A percentile compares a stretch with the other conserved stretches of the same genome.
These are phyloP conservation scores for Puccinia coronata DNA, from an alignment of 1,284 basidiomycete genomes.

Conservation along the genomic window DNA sequence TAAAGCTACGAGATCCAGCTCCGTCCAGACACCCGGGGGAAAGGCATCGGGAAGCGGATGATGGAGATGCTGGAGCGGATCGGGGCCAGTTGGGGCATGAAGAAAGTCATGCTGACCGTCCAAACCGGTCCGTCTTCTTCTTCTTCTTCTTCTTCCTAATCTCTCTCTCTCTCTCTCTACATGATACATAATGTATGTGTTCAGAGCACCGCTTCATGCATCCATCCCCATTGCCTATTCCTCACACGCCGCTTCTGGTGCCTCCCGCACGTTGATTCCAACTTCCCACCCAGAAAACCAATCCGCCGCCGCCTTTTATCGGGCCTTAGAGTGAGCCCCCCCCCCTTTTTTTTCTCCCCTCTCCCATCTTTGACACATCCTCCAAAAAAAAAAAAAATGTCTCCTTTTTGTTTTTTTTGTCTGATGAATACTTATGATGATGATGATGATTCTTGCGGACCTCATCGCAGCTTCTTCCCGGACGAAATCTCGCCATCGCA, in stretches of 20 bases:
- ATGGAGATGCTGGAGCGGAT: slow-evolving; percentile 64
- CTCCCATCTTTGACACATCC: neutral
- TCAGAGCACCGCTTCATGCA: too few species aligned
- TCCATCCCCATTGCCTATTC: too few species aligned
- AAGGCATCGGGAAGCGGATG: slow-evolving; percentile 66
- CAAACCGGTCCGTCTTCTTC: slow-evolving; percentile 65
- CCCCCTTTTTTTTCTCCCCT: neutral
- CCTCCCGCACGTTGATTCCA: too few species aligned
- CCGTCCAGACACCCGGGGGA: slow-evolving; percentile 60
- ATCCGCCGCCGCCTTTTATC: neutral
- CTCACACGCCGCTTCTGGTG: too few species aligned
- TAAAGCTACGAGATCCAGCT: slow-evolving; percentile 74
- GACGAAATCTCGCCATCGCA: slow-evolving; percentile 41
- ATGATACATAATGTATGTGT: too few species aligned
- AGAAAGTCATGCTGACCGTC: slow-evolving; percentile 71
- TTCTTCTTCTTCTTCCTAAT: neutral
- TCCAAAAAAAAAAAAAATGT: too few species aligned
- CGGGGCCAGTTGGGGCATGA: slow-evolving; percentile 65
- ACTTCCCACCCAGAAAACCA: neutral
- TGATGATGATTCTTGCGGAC: too few species aligned
- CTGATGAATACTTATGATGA: too few species aligned
- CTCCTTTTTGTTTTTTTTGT: too few species aligned
- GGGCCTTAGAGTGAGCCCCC: neutral
- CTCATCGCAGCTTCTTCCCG: neutral
- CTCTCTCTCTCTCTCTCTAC: neutral